Evolutionary conservation across 2,329 filamentous ascomycete species (phyloP).

Genomic region (Septoria petroselini): DNA sequence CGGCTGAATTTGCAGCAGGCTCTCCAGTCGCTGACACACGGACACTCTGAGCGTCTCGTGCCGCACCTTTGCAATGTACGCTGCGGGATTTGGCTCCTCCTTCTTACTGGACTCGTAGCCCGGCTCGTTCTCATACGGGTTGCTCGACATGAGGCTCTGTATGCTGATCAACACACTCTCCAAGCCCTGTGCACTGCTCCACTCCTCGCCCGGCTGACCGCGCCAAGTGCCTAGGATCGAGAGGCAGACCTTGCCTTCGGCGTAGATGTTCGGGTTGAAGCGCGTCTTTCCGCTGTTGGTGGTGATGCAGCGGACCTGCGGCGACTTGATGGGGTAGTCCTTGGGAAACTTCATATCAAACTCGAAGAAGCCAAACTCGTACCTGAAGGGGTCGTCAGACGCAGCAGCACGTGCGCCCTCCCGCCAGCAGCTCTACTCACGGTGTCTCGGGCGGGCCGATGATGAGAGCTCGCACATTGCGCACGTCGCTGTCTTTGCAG

Average conservation of each 20-base stretch:
- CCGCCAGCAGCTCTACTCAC: constrained; percentile 45
- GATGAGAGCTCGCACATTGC: constrained; percentile 81
- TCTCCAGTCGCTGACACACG: constrained; percentile 80
- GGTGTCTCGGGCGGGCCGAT: constrained; percentile 83
- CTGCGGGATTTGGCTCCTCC: constrained; percentile 28
- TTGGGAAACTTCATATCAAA: constrained; percentile 50
- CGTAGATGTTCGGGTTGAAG: constrained; percentile 97
- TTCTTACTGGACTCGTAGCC: constrained; percentile 66
- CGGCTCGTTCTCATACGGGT: constrained; percentile 75
- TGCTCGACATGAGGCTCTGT: constrained; percentile 89
- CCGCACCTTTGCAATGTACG: constrained; percentile 62
- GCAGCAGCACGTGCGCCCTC: not conserved
- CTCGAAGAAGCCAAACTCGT: constrained; percentile 97
- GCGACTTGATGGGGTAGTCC: constrained; percentile 77
- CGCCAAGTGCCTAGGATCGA: constrained; percentile 77
- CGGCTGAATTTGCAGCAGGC: constrained; percentile 64
- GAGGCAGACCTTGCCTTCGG: constrained; percentile 87
- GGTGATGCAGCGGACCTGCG: constrained; percentile 65
- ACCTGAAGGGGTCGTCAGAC: constrained; percentile 41
- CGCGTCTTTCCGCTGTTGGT: constrained; percentile 85
- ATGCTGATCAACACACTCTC: constrained; percentile 95
- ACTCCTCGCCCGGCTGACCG: constrained; percentile 84
- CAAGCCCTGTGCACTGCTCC: constrained; percentile 92
- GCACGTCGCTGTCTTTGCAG: constrained; percentile 82
- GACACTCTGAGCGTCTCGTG: constrained; percentile 87